phyloP scores from a whole-genome alignment of 495 filamentous ascomycete species.

The Aspergillus egyptiacus region DNA sequence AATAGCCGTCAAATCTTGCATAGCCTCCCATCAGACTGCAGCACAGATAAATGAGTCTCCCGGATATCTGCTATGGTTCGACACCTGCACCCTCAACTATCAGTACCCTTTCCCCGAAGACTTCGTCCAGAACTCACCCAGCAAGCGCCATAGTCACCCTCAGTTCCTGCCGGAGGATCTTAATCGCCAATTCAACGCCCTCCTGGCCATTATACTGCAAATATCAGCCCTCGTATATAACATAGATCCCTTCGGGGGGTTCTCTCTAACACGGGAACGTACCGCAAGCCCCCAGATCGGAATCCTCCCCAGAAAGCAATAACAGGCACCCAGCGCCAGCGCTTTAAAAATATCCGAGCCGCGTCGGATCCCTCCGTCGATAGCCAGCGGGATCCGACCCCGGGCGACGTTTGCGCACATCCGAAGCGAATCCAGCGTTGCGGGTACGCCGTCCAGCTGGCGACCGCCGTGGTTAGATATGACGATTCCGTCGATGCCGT shows the following conservation, averaged over 20 bases:
- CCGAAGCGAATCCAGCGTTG: conserved; percentile 76
- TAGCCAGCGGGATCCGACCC: conserved; percentile 69
- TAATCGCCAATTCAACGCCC: conserved; percentile 34
- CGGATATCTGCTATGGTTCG: conserved; percentile 29
- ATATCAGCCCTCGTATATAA: not conserved
- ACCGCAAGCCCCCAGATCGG: conserved; percentile 63
- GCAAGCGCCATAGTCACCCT: conserved; percentile 35
- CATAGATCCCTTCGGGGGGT: too few species aligned
- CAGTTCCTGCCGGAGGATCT: conserved; percentile 35
- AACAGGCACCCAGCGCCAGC: conserved; percentile 78
- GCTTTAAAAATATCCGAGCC: conserved; percentile 94
- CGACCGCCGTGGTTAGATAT: conserved; percentile 34
- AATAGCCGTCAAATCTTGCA: conserved; percentile 4
- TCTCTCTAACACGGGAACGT: conserved; percentile 17
- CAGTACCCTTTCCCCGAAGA: too few species aligned
- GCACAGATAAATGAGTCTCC: conserved; percentile 24
- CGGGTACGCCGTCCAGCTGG: conserved; percentile 54
- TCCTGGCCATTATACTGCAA: conserved; percentile 36
- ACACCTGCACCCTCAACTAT: conserved; percentile 8
- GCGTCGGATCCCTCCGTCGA: conserved; percentile 83
- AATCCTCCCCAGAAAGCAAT: conserved; percentile 74
- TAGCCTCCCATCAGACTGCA: conserved; percentile 26
- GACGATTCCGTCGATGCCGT: conserved; percentile 51
- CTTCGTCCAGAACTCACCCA: conserved; percentile 20
- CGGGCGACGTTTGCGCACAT: conserved; percentile 83